A percentile compares a stretch with the other conserved stretches of the same genome.
These are phyloP conservation scores for Rhodofomes roseus DNA, from an alignment of 1,284 basidiomycete genomes.

Conservation along the genomic window DNA sequence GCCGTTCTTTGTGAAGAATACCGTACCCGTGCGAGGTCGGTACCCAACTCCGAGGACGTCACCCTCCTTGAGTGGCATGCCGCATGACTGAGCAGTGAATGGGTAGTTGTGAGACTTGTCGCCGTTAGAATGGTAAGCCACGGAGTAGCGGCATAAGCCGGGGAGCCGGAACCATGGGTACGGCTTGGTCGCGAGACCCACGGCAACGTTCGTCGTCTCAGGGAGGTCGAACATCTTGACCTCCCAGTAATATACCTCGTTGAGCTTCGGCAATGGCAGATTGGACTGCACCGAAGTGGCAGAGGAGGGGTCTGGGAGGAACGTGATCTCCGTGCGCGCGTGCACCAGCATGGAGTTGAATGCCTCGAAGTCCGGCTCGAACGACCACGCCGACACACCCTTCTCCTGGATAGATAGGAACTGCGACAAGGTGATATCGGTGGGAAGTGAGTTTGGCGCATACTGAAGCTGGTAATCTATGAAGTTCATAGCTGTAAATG, in stretches of 20 bases:
- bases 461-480: constrained; percentile 89
- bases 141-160: constrained; percentile 86
- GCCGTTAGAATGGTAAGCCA: constrained; percentile 95
- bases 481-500: constrained; percentile 6
- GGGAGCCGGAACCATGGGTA: constrained; percentile 92
- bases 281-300: constrained; percentile 94
- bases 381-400: constrained; percentile 95
- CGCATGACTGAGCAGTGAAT: constrained; percentile 86
- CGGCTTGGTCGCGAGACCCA: constrained; percentile 93
- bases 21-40: constrained; percentile 89
- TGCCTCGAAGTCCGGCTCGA: constrained; percentile 95
- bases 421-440: constrained; percentile 95
- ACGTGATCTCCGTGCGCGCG: constrained; percentile 91
- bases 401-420: constrained; percentile 98
- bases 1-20: constrained; percentile 96
- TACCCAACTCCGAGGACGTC: constrained; percentile 94
- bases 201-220: constrained; percentile 74
- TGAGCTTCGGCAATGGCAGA: constrained; percentile 89
- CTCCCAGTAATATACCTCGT: constrained; percentile 98
- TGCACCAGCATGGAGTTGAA: constrained; percentile 89
- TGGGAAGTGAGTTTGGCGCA: constrained; percentile 88
- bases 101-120: constrained; percentile 98
- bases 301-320: constrained; percentile 90
- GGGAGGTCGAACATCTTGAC: constrained; percentile 97
- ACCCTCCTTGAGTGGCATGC: constrained; percentile 85